Evolutionary conservation across 2,329 filamentous ascomycete genomes (phyloP), one percentile per base, ranked within the genome.

Genomic region (Monilinia vaccinii-corymbosi): DNA sequence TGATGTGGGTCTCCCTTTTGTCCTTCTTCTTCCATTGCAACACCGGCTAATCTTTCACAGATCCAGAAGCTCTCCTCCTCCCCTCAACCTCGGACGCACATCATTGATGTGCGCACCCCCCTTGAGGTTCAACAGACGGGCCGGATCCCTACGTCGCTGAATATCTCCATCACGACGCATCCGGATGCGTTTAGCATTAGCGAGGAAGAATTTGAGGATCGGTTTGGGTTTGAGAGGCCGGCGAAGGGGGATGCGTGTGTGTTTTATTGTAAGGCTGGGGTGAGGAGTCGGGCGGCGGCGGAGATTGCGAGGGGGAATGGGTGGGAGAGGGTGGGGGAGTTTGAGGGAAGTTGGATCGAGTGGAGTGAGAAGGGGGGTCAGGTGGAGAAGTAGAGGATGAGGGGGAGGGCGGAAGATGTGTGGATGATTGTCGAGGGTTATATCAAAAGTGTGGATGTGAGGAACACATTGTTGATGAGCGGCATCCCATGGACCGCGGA

Each of bases 261-360:
- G 4, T 94, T 97, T 70, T 97, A 96, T 74, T 99, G 94, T 76
- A 95, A 91, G 76, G 86, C 92, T 0, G 94, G 94, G 2, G 89
- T 97, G 64, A 80, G 94, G 71, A 91, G 89, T 67, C 78, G 80
- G 49, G 83, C 88, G 0, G 92, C 92, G 8, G 91, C 91, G 8
- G 79, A 81, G 65, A 74, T 97, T 72, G 94, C 94, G 34, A 78
- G 79, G 67, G 81, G 88, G 71, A 87, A 85, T 2, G 93, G 93
- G 11, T 97, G 89, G 80, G 74, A 75, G 52, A 81, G 80, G 9
- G 83, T 89, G 0, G 83, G 83, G 23, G 88, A 91, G 75, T 93
- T 90, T 70, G 77, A 79, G 2, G 89, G 88, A 1, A 89, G 85
- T 71, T 92, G 86, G 87, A 51, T 89, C 65, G 93, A 97, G 71